A percentile compares a stretch with the other conserved stretches of the same genome.
phyloP scores from a whole-genome alignment of 257 asterid genomes.

The Fraxinus excelsior region DNA sequence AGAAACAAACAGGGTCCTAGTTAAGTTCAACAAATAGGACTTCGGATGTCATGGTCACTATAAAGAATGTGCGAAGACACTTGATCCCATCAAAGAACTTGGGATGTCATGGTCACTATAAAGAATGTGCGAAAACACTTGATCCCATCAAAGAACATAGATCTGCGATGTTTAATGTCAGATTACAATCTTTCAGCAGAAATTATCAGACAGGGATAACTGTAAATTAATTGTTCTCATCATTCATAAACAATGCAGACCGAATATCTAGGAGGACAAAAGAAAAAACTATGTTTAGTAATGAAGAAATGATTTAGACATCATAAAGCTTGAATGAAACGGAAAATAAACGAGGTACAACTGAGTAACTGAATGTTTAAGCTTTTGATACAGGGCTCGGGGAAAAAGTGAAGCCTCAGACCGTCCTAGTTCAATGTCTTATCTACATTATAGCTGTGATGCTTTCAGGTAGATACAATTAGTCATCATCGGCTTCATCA shows the following conservation, averaged over 20 bases:
- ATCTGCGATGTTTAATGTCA: slow-evolving; percentile 42
- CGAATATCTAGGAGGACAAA: background rate
- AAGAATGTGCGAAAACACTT: background rate
- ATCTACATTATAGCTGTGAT: slow-evolving; percentile 29
- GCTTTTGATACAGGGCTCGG: background rate
- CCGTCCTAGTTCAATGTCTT: slow-evolving; percentile 57
- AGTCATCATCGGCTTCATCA: slow-evolving; percentile 46
- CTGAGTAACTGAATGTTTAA: background rate
- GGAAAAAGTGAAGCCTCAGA: slow-evolving; percentile 41
- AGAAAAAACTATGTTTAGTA: background rate
- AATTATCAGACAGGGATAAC: slow-evolving; percentile 92
- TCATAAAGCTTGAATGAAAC: background rate
- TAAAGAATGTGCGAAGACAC: too few species aligned
- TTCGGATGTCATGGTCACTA: too few species aligned
- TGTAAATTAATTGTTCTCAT: slow-evolving; percentile 55
- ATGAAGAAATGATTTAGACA: background rate
- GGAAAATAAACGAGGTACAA: background rate
- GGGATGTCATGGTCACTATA: background rate
- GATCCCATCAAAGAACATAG: too few species aligned
- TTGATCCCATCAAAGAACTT: too few species aligned
- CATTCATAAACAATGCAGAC: slow-evolving; percentile 41
- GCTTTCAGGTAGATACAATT: slow-evolving; percentile 26
- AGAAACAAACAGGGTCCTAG: too few species aligned
- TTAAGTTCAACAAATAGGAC: too few species aligned
- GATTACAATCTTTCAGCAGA: slow-evolving; percentile 56